Evolutionary conservation across 2,329 filamentous ascomycete species (phyloP).

Genomic region (Ophiocordyceps robertsii): DNA sequence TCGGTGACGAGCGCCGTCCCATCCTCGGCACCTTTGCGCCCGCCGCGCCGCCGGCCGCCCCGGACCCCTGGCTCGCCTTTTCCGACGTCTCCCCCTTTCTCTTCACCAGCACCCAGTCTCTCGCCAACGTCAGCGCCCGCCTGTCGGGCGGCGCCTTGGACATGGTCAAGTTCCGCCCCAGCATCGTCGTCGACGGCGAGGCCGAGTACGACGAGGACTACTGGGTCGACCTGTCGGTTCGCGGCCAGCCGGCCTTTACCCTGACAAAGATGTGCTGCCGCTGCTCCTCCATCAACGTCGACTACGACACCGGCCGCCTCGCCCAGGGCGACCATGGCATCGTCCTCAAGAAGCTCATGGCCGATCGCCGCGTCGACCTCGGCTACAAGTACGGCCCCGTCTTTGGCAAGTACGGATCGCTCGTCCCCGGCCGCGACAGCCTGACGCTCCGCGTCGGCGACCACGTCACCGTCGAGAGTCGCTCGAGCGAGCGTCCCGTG

Average conservation of each 20-base stretch:
- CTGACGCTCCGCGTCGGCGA: conserved; percentile 39
- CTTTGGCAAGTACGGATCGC: conserved; percentile 62
- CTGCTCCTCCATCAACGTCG: conserved; percentile 58
- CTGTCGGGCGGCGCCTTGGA: conserved; percentile 40
- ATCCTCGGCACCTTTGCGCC: conserved; percentile 44
- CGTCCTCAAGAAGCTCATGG: conserved; percentile 56
- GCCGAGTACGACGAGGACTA: conserved; percentile 57
- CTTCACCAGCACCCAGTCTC: conserved; percentile 54
- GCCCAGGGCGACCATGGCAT: conserved; percentile 42
- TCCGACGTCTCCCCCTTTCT: conserved; percentile 66
- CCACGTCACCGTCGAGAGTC: conserved; percentile 35
- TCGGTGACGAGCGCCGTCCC: conserved; percentile 44
- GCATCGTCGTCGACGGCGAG: conserved; percentile 53
- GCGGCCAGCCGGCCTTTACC: conserved; percentile 25
- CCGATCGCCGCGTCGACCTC: conserved; percentile 55
- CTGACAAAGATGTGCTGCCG: conserved; percentile 59
- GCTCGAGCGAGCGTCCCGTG: conserved; percentile 35
- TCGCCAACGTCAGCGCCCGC: conserved; percentile 49
- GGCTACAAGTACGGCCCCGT: conserved; percentile 55
- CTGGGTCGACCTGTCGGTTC: conserved; percentile 48
- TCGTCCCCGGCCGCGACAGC: conserved; percentile 17
- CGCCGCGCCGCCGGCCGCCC: too few relatives aligned
- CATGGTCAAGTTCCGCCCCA: conserved; percentile 59
- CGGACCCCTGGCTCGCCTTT: conserved; percentile 48
- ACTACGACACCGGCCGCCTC: conserved; percentile 50